Conservation (phyloP, 2,329 filamentous ascomycete species). For the Colletotrichum sp. region DNA sequence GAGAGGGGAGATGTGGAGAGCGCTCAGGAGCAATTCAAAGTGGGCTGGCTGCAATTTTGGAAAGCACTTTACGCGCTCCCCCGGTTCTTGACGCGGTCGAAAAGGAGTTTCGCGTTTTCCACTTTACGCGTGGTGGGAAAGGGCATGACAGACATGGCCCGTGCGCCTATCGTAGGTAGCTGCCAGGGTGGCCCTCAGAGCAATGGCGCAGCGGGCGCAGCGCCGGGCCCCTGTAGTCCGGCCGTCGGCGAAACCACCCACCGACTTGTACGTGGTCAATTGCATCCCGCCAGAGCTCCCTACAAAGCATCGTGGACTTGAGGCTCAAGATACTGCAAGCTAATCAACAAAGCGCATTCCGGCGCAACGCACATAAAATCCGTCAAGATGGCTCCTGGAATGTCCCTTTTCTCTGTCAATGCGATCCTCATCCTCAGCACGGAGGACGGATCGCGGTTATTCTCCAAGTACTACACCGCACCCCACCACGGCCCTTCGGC, state of each 20-base stretch:
- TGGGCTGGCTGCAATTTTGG: constrained; percentile 14
- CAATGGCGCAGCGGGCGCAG: not conserved
- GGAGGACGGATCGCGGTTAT: constrained; percentile 89
- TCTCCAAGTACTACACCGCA: constrained; percentile 79
- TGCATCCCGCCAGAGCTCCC: constrained; percentile 12
- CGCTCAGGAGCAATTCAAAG: constrained; percentile 14
- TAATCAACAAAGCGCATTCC: constrained; percentile 8
- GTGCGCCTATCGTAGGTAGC: not conserved
- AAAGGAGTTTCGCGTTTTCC: constrained; percentile 24
- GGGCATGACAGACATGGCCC: not conserved
- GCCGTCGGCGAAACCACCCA: constrained; percentile 21
- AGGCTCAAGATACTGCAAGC: constrained; percentile 1
- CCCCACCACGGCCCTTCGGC: constrained; percentile 48
- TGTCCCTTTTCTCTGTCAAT: constrained; percentile 78
- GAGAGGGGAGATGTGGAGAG: constrained; percentile 17
- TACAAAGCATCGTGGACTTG: constrained; percentile 19
- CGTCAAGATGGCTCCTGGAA: constrained; percentile 70
- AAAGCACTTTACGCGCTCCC: constrained; percentile 17
- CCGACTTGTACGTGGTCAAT: constrained; percentile 22
- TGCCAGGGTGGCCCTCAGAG: not conserved
- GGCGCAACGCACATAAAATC: constrained; percentile 13
- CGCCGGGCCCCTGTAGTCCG: not conserved
- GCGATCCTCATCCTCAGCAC: constrained; percentile 80
- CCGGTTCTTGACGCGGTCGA: not conserved
- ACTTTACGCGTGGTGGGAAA: constrained; percentile 23